phyloP scores from a whole-genome alignment of 345 rosid species.

The Melastoma malabathricum region DNA sequence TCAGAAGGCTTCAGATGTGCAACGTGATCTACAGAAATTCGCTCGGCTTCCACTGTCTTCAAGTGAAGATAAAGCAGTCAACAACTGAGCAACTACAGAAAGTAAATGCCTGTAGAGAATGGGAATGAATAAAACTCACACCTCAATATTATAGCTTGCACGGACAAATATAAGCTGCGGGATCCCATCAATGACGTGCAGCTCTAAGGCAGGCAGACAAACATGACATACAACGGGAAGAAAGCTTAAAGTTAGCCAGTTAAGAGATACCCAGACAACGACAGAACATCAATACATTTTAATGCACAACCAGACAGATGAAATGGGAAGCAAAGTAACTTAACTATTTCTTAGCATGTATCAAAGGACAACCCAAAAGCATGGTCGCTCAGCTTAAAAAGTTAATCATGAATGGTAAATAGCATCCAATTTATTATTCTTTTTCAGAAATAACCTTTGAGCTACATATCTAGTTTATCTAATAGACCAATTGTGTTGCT shows the following conservation, averaged over 20 bases:
- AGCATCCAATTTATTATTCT: no score
- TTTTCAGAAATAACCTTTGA: no score
- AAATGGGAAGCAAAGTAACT: no score
- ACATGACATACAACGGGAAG: constrained; percentile 7
- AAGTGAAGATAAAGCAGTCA: constrained; percentile 2
- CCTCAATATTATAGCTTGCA: constrained; percentile 94
- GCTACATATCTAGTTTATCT: no score
- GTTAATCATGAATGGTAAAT: no score
- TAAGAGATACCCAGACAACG: background rate
- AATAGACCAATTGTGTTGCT: no score
- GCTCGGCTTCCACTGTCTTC: constrained; percentile 89
- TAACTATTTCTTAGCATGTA: no score
- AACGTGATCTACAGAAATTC: constrained; percentile 97
- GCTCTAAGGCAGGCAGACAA: constrained; percentile 32
- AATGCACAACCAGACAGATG: no score
- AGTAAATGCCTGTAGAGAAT: constrained; percentile 1
- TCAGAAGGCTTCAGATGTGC: constrained; percentile 98
- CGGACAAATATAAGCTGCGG: constrained; percentile 85
- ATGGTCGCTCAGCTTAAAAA: no score
- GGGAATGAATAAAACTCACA: constrained; percentile 8
- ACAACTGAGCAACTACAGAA: background rate
- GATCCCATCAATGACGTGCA: constrained; percentile 92
- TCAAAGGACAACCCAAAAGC: no score
- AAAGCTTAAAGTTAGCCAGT: constrained; percentile 1
- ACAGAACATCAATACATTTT: background rate